phyloP scores from a whole-genome alignment of 202 grass and related monocot genomes.

The Dendrocalamus latiflorus region DNA sequence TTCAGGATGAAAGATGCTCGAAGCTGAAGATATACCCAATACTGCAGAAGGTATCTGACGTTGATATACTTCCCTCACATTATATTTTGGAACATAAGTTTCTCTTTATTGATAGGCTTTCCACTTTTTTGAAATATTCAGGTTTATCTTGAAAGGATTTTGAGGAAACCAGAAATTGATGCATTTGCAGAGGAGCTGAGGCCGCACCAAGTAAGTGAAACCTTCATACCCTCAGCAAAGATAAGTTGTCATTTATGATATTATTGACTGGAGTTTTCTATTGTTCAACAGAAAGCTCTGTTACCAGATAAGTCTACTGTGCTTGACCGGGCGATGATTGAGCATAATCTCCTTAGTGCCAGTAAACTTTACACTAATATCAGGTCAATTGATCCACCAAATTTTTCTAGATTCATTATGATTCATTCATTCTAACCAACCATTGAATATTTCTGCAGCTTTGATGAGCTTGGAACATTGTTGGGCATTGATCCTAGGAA shows the following conservation, averaged over 20 bases:
- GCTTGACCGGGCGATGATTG: no score
- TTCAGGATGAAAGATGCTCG: constrained; percentile 95
- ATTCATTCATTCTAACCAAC: constrained; percentile 1
- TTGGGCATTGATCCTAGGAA: constrained; percentile 89
- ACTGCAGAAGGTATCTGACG: constrained; percentile 69
- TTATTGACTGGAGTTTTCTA: no score
- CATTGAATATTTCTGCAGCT: constrained; percentile 48
- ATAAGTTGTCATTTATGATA: constrained; percentile 5
- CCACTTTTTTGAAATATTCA: constrained; percentile 28
- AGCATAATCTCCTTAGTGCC: no score
- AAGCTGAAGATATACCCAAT: constrained; percentile 99
- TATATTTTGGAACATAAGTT: background rate
- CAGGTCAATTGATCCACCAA: constrained; percentile 39
- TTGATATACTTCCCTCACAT: background rate
- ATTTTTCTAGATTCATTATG: background rate
- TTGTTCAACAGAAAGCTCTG: no score
- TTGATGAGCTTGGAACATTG: constrained; percentile 93
- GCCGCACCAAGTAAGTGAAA: constrained; percentile 70
- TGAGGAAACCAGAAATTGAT: constrained; percentile 98
- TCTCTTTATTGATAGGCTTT: background rate
- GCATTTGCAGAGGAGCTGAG: constrained; percentile 93
- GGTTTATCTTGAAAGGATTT: constrained; percentile 98
- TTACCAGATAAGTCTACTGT: no score
- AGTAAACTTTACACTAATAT: constrained; percentile 98
- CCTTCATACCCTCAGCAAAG: background rate